Evolutionary conservation across 192 early-diverging fungal species (phyloP).

Genomic region (Pecoramyces ruminantium): DNA sequence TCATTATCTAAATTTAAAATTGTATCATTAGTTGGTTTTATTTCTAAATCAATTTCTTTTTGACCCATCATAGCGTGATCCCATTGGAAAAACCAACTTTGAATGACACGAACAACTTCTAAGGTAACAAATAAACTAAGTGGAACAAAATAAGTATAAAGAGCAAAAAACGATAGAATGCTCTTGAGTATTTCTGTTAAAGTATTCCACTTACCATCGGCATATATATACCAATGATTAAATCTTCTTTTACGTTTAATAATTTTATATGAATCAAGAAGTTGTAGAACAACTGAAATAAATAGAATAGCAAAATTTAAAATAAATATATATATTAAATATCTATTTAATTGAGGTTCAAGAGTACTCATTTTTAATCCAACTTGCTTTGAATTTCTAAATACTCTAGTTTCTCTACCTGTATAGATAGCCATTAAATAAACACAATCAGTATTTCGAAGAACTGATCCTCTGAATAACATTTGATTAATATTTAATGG

Average conservation of each 20-base stretch:
- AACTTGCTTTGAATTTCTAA: background rate
- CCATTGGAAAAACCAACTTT: constrained; percentile 46
- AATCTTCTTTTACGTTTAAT: background rate
- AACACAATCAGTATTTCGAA: constrained; percentile 65
- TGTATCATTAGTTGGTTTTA: background rate
- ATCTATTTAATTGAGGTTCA: background rate
- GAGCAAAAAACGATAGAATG: constrained; percentile 22
- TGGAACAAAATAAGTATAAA: constrained; percentile 55
- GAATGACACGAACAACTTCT: constrained; percentile 44
- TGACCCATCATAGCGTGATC: constrained; percentile 32
- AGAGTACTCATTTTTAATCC: background rate
- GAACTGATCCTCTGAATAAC: constrained; percentile 68
- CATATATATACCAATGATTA: background rate
- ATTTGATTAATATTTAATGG: constrained; percentile 64
- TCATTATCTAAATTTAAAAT: background rate
- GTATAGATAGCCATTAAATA: constrained; percentile 50
- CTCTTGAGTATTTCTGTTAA: background rate
- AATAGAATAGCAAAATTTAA: background rate
- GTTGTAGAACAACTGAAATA: background rate
- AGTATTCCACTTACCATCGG: background rate
- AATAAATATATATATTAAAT: background rate
- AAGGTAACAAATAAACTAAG: constrained; percentile 60
- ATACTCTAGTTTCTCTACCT: constrained; percentile 23
- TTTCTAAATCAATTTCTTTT: background rate
- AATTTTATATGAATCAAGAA: background rate